Evolutionary conservation across 108 stramenopile genomes (phyloP).

Genomic region (Cyclotella sp.): DNA sequence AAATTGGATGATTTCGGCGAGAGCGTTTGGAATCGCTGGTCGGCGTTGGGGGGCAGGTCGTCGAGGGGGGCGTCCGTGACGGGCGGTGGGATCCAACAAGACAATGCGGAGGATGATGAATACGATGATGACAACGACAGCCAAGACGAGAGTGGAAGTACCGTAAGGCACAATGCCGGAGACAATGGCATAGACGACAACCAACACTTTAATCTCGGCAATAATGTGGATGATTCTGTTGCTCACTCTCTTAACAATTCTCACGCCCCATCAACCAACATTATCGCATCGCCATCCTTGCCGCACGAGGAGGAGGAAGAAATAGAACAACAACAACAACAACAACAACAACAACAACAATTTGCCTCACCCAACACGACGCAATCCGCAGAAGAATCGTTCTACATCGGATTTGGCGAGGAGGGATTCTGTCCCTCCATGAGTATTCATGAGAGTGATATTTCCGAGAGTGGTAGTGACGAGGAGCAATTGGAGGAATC

Average conservation of each 20-base stretch:
- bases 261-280: not conserved
- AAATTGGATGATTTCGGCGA: not conserved
- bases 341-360: not conserved
- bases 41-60: no score
- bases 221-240: no score
- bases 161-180: no score
- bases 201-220: no score
- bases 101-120: no score
- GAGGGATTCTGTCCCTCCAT: not conserved
- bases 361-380: not conserved
- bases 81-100: no score
- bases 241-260: no score
- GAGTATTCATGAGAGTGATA: slow-evolving; percentile 8
- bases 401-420: slow-evolving; percentile 5
- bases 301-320: not conserved
- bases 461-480: not conserved
- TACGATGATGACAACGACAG: no score
- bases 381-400: not conserved
- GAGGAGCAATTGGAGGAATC: not conserved
- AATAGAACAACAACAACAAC: not conserved
- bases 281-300: not conserved
- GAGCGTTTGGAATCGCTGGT: not conserved
- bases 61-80: no score
- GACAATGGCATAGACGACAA: no score
- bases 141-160: no score